A percentile compares a stretch with the other conserved stretches of the same genome.
Evolutionary conservation across 192 early-diverging fungal genomes (phyloP).

Genomic region (Backusella psychrophila): DNA sequence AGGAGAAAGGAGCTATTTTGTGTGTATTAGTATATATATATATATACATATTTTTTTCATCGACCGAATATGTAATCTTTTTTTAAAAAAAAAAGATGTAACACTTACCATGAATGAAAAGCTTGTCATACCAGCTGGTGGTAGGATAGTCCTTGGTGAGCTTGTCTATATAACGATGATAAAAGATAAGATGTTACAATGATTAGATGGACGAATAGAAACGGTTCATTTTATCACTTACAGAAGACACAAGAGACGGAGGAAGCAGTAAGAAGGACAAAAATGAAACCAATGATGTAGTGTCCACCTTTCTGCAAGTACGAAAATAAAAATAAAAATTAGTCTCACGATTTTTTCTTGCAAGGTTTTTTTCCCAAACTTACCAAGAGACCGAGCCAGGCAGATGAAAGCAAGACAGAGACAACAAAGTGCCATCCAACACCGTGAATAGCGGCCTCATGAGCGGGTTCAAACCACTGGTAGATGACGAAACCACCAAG

Average conservation of each 20-base stretch:
- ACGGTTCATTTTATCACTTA: slow-evolving; percentile 17
- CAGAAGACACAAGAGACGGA: slow-evolving; percentile 59
- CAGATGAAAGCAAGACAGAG: slow-evolving; percentile 51
- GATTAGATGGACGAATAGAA: neutral
- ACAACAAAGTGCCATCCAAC: slow-evolving; percentile 64
- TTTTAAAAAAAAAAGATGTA: neutral
- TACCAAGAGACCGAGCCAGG: slow-evolving; percentile 64
- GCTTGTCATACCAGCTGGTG: slow-evolving; percentile 31
- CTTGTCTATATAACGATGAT: neutral
- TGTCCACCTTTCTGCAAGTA: slow-evolving; percentile 40
- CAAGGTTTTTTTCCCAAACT: slow-evolving; percentile 15
- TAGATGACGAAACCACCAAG: slow-evolving; percentile 61
- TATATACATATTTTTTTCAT: neutral
- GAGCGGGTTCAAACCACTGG: slow-evolving; percentile 53
- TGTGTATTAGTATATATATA: neutral
- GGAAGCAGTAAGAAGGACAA: slow-evolving; percentile 55
- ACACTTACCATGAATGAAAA: slow-evolving; percentile 49
- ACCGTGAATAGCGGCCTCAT: slow-evolving; percentile 55
- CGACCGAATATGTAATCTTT: neutral
- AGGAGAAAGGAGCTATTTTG: slow-evolving; percentile 55
- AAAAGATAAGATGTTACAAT: neutral
- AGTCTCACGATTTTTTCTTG: slow-evolving; percentile 1
- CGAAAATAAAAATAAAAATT: neutral
- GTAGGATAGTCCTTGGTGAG: slow-evolving; percentile 25
- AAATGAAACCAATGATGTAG: slow-evolving; percentile 48